Base-by-base conservation (phyloP, 2,329 filamentous ascomycete species). In the Colletotrichum magnum region DNA sequence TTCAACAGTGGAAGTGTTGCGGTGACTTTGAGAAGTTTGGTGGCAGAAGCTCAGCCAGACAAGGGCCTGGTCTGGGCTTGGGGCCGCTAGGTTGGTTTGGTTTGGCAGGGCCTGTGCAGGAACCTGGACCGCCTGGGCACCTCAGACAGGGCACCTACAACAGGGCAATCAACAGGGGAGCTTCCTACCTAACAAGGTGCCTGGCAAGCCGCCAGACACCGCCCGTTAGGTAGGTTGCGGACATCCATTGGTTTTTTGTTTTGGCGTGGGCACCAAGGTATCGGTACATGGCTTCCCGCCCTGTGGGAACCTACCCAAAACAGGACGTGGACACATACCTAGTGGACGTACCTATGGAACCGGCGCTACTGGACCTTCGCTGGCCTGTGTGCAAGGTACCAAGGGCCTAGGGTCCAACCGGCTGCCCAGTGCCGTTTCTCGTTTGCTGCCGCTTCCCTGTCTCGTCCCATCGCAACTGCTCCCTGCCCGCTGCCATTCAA, bases 401-500 rank as follows among this genome's bases (percentile, higher is more conserved):
- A 10, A 10, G 32, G 32, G 32, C 54, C 62, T 56, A 65, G 66
- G 66, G 66, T 66, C 66, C 66, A 56, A 43, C 48, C 39, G 56
- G 32, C 32, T 36, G 32, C 32, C 32, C 32, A 36, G 54, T 43
- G 59, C 41, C 61, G 56, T 68, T 51, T 52, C 36, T 63, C 58
- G 58, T 45, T 68, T 57, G 57, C 39, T 58, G 59, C 58, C 63
- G 47, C 58, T 61, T 52, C 64, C 65, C 52, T 59, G 58, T n/a
- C 51, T 43, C 48, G 32, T 45, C 66, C 66, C 66, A 69, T 60
- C 50, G 66, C 67, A 41, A 54, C 52, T 63, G 50, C 58, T 63
- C 66, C 58, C 56, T 61, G 67, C 58, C 63, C 57, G 57, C 62
- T 70, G 64, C 52, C 58, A 69, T 74, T 75, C 74, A 75, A 75